Evolutionary conservation across 2,329 filamentous ascomycete species (phyloP), one percentile per base, ranked within the genome.

Genomic region (Aspergillus sp.): DNA sequence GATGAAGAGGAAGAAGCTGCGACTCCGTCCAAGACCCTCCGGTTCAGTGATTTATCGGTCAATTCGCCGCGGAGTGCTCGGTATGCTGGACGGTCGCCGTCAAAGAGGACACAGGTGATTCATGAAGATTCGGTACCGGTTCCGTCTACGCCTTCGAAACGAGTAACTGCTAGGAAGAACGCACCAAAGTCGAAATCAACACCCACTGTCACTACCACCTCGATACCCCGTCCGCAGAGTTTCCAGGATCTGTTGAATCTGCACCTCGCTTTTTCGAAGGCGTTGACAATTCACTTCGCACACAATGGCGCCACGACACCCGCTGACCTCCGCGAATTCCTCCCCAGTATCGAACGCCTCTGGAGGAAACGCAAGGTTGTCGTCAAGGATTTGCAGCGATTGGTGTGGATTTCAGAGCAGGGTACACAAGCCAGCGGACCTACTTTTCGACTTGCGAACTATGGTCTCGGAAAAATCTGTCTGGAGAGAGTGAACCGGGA

Each of bases 311-410:
- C 71, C 28, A 70, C 74, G 37, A 73, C 78, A 0, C 82, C 86
- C 0, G 78, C 82, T 26, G 83, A 88, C 55, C 63, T 89, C 36
- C 71, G 75, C 31, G 69, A 74, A 28, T 72, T 90, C 31, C 74
- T 78, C 30, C 80, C 80, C 7, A 75, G 81, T 44, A 72, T 88
- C 33, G 79, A 84, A 9, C 77, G 81, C 50, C 71, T 83, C 32
- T 90, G 86, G 86, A 83, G 85, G 46, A 88, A 86, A 67, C 76
- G 85, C 29, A 74, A 75, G 44, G 83, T 89, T 11, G 77, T 74
- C 0, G 67, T 78, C 0, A 78, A 81, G 33, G 86, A 90, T 55
- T 70, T 90, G 38, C 80, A 81, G 48, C 74, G 79, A 48, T 78
- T 83, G 49, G 65, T 90, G 19, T 85, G 83, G 39, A 67, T 89